A percentile compares a stretch with the other conserved stretches of the same genome.
Evolutionary conservation across 495 filamentous ascomycete genomes (phyloP).

Genomic region (Penicillium subrubescens): DNA sequence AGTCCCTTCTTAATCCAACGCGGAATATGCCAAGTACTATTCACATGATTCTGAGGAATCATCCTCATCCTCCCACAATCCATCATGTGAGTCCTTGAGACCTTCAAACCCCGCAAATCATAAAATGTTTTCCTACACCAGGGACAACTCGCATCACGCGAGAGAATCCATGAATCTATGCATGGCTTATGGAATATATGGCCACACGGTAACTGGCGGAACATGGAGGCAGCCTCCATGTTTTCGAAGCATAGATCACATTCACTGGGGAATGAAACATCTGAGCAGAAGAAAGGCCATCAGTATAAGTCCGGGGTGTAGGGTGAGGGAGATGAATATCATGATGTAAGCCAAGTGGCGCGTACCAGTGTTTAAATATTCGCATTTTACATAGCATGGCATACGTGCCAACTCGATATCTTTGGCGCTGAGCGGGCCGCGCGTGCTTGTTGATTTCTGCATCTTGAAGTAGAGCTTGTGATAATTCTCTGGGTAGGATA

Average conservation of each 20-base stretch:
- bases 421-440: neutral
- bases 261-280: neutral
- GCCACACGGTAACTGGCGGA: conserved; percentile 3
- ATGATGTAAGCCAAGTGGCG: neutral
- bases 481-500: neutral
- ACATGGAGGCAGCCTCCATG: neutral
- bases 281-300: neutral
- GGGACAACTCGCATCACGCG: conserved; percentile 5
- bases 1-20: neutral
- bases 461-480: neutral
- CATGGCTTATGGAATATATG: conserved; percentile 5
- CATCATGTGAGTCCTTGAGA: neutral
- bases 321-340: neutral
- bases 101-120: neutral
- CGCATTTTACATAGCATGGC: neutral
- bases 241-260: conserved; percentile 4
- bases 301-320: neutral
- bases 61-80: neutral
- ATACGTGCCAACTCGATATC: neutral
- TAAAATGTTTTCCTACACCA: neutral
- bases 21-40: neutral
- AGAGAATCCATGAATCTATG: neutral
- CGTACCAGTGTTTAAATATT: neutral
- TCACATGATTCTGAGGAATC: neutral
- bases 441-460: neutral